These are phyloP conservation scores for Coemansia javaensis DNA, from an alignment of 192 early-diverging fungal genomes.

Conservation along the genomic window DNA sequence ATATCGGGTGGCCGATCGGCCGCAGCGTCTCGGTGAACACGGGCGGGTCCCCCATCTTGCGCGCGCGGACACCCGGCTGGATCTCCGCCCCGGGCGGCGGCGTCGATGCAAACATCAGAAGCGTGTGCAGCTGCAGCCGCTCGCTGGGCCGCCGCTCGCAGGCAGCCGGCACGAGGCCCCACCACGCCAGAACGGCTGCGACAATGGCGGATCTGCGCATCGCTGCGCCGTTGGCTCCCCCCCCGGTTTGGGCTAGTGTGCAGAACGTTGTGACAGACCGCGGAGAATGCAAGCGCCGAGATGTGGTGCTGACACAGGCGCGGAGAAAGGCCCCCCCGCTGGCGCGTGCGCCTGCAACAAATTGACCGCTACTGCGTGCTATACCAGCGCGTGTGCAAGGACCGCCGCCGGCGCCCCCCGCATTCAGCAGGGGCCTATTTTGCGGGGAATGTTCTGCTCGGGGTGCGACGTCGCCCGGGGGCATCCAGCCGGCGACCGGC, in stretches of 20 bases:
- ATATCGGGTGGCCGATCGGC: conserved; percentile 10
- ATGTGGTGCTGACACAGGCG: too few species aligned
- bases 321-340: neutral
- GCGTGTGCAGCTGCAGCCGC: conserved; percentile 17
- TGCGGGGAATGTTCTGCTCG: too few species aligned
- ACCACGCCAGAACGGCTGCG: neutral
- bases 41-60: conserved; percentile 36
- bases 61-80: conserved; percentile 12
- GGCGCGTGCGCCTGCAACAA: neutral
- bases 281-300: too few species aligned
- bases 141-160: conserved; percentile 16
- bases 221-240: too few species aligned
- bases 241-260: too few species aligned
- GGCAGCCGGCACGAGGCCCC: neutral
- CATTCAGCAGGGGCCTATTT: too few species aligned
- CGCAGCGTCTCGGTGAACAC: conserved; percentile 17
- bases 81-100: neutral
- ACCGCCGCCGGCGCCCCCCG: too few species aligned
- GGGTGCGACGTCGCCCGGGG: too few species aligned
- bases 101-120: neutral
- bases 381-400: too few species aligned
- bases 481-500: too few species aligned
- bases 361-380: conserved; percentile 8
- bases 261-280: too few species aligned
- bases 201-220: too few species aligned